Evolutionary conservation across 2,329 filamentous ascomycete genomes (phyloP), one percentile per base, ranked within the genome.

Genomic region (Aspergillus sp.): DNA sequence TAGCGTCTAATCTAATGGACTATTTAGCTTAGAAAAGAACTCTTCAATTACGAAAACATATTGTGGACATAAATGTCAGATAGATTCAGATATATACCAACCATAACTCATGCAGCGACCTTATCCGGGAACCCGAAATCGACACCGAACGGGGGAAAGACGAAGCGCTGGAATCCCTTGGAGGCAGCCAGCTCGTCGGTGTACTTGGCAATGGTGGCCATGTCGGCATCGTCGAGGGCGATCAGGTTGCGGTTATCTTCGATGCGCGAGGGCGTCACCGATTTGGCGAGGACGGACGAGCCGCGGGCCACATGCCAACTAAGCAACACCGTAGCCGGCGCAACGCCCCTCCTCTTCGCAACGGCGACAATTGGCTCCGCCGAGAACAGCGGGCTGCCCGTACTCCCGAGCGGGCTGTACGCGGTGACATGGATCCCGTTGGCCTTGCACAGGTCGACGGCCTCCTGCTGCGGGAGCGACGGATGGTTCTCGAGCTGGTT

Each of bases 401-500:
- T 66, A 35, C 57, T 62, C 4, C 58, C 60, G 15, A 63, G 47
- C 8, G 58, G 59, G 30, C 56, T 68, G 51, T 73, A 75, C 7
- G 68, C 69, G 4, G 68, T 72, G 29, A 74, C 58, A 35, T 66
- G 61, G 34, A 74, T 74, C 13, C 63, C 64, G 43, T 66, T 65
- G 17, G 59, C 46, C 29, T 64, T 59, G 49, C 70, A 71, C 47
- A 66, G 71, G 30, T 68, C 58, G 16, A 72, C 52, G 43, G 69
- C 68, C 33, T 71, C 65, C 36, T 63, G 55, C 44, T 76, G 73
- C 22, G 68, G 72, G 10, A 75, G 58, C 28, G 85, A 84, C 0
- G 83, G 82, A 58, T 91, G 81, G 50, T 74, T 78, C 64, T 89
- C 83, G 51, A 89, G 82, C 67, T 91, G 83, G 63, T 89, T 88